Evolutionary conservation across 768 basidiomycete species (phyloP).

Genomic region (Daedaleopsis nitida): DNA sequence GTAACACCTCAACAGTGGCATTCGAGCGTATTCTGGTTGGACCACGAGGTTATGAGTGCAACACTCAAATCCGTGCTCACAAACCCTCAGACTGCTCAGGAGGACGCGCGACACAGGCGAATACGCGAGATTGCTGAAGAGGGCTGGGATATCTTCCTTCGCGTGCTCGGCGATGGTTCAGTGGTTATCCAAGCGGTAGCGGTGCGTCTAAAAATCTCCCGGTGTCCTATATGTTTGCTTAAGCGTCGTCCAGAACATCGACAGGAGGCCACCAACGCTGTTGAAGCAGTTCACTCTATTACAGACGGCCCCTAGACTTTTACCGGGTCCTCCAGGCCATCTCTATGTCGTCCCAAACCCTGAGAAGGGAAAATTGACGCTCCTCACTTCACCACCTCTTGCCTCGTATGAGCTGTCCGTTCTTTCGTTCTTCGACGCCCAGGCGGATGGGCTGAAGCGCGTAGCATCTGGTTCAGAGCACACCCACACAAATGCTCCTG

Average conservation of each 20-base stretch:
- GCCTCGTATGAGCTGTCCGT: slow-evolving; percentile 60
- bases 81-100: slow-evolving; percentile 31
- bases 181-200: slow-evolving; percentile 70
- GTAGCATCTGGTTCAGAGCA: slow-evolving; percentile 19
- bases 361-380: slow-evolving; percentile 38
- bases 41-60: slow-evolving; percentile 58
- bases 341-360: slow-evolving; percentile 42
- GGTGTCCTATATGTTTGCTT: not conserved
- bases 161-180: slow-evolving; percentile 73
- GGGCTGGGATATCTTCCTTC: slow-evolving; percentile 79
- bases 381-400: slow-evolving; percentile 71
- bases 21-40: slow-evolving; percentile 70
- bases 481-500: slow-evolving; percentile 5
- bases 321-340: slow-evolving; percentile 50
- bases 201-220: slow-evolving; percentile 45
- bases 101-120: slow-evolving; percentile 49
- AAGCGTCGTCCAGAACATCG: slow-evolving; percentile 68
- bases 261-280: slow-evolving; percentile 83
- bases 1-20: slow-evolving; percentile 28
- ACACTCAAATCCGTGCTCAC: slow-evolving; percentile 47
- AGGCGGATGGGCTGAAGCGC: slow-evolving; percentile 46
- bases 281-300: slow-evolving; percentile 75
- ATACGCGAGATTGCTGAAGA: slow-evolving; percentile 68
- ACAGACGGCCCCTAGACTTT: slow-evolving; percentile 53
- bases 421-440: slow-evolving; percentile 63